Conservation (phyloP, 2,329 filamentous ascomycete species). For the Didymella arachidicola region DNA sequence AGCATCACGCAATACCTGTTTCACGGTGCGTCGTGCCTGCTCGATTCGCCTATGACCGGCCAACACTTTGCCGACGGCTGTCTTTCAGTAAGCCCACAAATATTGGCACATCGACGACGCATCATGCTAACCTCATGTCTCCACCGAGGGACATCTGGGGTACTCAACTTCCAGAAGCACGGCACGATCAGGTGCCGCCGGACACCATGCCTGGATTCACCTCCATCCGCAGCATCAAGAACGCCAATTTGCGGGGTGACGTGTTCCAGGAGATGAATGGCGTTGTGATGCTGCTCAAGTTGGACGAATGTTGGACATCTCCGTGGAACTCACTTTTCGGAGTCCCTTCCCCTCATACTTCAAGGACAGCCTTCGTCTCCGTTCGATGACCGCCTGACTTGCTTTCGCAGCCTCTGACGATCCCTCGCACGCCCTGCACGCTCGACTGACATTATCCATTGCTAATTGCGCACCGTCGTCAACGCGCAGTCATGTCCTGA, state of each 20-base stretch:
- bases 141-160: constrained; percentile 31
- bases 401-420: constrained; percentile 6
- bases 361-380: constrained; percentile 19
- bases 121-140: constrained; percentile 26
- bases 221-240: constrained; percentile 1
- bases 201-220: constrained; percentile 25
- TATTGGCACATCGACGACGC: constrained; percentile 15
- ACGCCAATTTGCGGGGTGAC: not conserved
- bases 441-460: constrained; percentile 18
- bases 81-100: constrained; percentile 5
- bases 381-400: constrained; percentile 20
- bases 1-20: constrained; percentile 15
- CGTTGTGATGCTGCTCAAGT: constrained; percentile 27
- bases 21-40: constrained; percentile 1
- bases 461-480: constrained; percentile 34
- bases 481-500: constrained; percentile 23
- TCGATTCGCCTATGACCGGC: constrained; percentile 8
- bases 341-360: constrained; percentile 17
- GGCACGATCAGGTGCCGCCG: constrained; percentile 25
- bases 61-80: constrained; percentile 30
- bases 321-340: constrained; percentile 36
- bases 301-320: constrained; percentile 37
- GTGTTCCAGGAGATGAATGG: constrained; percentile 10
- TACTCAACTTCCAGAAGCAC: constrained; percentile 21
- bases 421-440: constrained; percentile 7